A percentile compares a stretch with the other conserved stretches of the same genome.
These are phyloP conservation scores for Geum urbanum DNA, from an alignment of 306 rosid species.

Conservation along the genomic window DNA sequence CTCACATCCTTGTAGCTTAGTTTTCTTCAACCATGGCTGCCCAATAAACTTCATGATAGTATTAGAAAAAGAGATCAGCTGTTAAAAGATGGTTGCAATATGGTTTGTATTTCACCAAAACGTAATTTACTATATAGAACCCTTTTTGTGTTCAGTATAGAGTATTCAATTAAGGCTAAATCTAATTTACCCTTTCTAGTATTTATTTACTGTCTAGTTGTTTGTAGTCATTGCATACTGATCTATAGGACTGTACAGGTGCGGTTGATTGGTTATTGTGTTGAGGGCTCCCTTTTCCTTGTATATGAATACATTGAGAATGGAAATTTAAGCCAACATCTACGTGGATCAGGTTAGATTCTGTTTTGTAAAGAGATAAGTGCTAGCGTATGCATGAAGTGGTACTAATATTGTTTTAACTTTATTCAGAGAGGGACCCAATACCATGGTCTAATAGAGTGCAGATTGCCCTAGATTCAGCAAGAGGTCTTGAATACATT, in stretches of 20 bases:
- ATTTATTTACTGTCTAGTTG: background rate
- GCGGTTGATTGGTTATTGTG: conserved; percentile 92
- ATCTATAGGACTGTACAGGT: conserved; percentile 47
- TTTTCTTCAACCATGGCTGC: background rate
- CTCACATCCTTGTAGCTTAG: background rate
- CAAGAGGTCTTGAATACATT: conserved; percentile 95
- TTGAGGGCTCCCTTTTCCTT: conserved; percentile 79
- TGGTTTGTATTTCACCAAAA: background rate
- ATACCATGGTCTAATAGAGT: conserved; percentile 82
- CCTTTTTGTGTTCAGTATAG: background rate
- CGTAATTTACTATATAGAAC: background rate
- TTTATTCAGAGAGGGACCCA: conserved; percentile 62
- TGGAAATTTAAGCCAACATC: conserved; percentile 85
- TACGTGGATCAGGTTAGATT: conserved; percentile 76
- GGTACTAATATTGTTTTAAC: conserved; percentile 16
- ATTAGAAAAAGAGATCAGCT: background rate
- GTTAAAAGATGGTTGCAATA: background rate
- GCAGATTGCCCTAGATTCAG: conserved; percentile 94
- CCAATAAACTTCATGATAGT: background rate
- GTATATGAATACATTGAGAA: conserved; percentile 91
- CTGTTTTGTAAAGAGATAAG: conserved; percentile 17
- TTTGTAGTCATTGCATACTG: background rate
- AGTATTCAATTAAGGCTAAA: background rate
- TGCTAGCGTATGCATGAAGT: conserved; percentile 3
- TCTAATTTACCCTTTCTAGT: background rate